Conservation (phyloP, 306 rosid species). For the Carpinus viminea region DNA sequence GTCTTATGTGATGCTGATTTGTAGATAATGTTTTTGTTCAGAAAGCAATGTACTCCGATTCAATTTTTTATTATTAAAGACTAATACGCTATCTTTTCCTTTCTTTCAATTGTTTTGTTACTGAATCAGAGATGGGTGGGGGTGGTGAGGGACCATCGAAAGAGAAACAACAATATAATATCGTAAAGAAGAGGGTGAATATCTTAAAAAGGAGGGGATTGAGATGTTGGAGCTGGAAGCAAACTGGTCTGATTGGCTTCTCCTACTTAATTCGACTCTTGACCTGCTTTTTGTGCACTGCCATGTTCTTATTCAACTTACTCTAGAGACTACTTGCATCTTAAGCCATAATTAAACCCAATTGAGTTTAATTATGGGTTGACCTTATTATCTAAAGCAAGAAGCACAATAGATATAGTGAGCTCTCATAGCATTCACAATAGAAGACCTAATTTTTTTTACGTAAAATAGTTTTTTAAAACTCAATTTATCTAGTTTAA, state of each 20-base stretch:
- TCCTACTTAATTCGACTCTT: not conserved
- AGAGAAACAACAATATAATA: not conserved
- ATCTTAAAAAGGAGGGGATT: not conserved
- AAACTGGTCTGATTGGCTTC: not conserved
- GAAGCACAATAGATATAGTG: no score
- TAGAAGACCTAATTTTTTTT: no score
- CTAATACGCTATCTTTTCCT: conserved; percentile 17
- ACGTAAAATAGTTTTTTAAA: no score
- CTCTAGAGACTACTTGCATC: not conserved
- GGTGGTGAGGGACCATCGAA: not conserved
- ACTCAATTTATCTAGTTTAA: no score
- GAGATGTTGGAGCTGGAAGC: conserved; percentile 9
- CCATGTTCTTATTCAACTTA: not conserved
- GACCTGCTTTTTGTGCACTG: not conserved
- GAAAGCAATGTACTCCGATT: conserved; percentile 28
- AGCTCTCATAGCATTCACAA: no score
- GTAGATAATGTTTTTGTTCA: conserved; percentile 22
- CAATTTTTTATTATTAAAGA: conserved; percentile 32
- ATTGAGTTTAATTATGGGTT: no score
- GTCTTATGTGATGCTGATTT: conserved; percentile 26
- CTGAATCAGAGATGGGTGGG: not conserved
- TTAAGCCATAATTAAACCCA: not conserved
- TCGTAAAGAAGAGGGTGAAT: not conserved
- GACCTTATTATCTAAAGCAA: no score
- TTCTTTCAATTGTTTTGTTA: not conserved